Conservation (phyloP, 208 protist genomes). For the Leishmania aethiopica region DNA sequence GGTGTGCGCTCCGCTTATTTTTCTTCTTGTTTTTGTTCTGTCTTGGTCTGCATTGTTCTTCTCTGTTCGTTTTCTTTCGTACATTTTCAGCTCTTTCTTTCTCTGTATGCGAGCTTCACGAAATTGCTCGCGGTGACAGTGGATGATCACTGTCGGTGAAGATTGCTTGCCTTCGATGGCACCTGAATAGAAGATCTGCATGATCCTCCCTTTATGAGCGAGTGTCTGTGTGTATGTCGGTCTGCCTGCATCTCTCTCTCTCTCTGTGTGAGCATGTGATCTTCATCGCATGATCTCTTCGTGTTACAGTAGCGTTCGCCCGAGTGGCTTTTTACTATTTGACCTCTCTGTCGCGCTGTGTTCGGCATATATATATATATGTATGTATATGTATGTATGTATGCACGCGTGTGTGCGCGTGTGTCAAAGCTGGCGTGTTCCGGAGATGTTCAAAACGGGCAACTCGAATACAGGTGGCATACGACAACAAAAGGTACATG, state of each 20-base stretch:
- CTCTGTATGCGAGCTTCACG: neutral
- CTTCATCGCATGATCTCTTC: neutral
- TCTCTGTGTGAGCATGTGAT: constrained; percentile 5
- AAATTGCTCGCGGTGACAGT: neutral
- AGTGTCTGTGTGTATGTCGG: neutral
- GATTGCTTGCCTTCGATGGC: neutral
- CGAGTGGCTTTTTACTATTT: neutral
- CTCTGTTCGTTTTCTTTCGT: too few species aligned
- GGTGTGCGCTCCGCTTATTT: too few species aligned
- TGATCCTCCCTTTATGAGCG: constrained; percentile 9
- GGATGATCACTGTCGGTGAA: neutral
- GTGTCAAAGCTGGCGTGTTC: neutral
- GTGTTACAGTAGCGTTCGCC: neutral
- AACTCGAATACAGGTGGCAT: neutral
- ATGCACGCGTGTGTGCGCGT: neutral
- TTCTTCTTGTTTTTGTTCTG: neutral
- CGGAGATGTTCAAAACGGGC: neutral
- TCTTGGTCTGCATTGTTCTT: neutral
- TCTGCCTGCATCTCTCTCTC: constrained; percentile 1
- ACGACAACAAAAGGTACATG: neutral
- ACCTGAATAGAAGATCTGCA: neutral
- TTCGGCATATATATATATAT: neutral
- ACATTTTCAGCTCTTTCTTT: constrained; percentile 3
- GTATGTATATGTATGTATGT: neutral
- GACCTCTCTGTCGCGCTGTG: neutral